These are phyloP conservation scores for Ophiostoma montium DNA, from an alignment of 2,329 filamentous ascomycete genomes.

Conservation along the genomic window DNA sequence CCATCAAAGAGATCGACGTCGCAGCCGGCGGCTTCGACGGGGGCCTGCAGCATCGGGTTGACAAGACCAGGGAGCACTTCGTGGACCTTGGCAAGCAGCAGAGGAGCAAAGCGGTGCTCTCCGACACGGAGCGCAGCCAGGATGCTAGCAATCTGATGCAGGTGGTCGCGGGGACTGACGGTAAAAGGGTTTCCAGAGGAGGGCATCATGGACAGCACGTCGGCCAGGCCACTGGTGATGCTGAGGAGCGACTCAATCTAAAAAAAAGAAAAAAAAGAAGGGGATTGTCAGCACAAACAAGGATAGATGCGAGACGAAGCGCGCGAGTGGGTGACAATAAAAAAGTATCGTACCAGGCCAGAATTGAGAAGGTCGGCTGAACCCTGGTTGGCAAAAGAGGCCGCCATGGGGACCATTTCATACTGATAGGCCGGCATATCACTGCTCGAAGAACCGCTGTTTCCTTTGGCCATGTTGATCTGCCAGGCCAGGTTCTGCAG, in stretches of 20 bases:
- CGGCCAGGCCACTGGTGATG: slow-evolving; percentile 56
- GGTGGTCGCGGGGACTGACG: slow-evolving; percentile 56
- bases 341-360: slow-evolving; percentile 31
- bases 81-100: slow-evolving; percentile 62
- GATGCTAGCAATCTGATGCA: slow-evolving; percentile 54
- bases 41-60: slow-evolving; percentile 44
- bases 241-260: slow-evolving; percentile 71
- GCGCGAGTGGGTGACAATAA: not conserved
- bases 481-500: slow-evolving; percentile 51
- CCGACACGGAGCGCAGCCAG: slow-evolving; percentile 60
- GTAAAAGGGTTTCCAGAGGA: slow-evolving; percentile 47
- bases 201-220: slow-evolving; percentile 55
- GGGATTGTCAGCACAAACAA: not conserved
- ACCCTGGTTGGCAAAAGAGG: slow-evolving; percentile 55
- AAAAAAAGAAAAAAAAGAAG: too few relatives aligned
- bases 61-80: slow-evolving; percentile 52
- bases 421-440: slow-evolving; percentile 34
- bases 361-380: slow-evolving; percentile 60
- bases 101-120: slow-evolving; percentile 60
- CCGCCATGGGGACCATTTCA: slow-evolving; percentile 53
- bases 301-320: too few relatives aligned
- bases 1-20: slow-evolving; percentile 51
- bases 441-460: slow-evolving; percentile 34
- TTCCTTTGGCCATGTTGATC: slow-evolving; percentile 35
- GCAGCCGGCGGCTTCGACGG: slow-evolving; percentile 32